A percentile compares a stretch with the other conserved stretches of the same genome.
Evolutionary conservation across 192 early-diverging fungal species (phyloP).

Genomic region (Linnemannia hyalina): DNA sequence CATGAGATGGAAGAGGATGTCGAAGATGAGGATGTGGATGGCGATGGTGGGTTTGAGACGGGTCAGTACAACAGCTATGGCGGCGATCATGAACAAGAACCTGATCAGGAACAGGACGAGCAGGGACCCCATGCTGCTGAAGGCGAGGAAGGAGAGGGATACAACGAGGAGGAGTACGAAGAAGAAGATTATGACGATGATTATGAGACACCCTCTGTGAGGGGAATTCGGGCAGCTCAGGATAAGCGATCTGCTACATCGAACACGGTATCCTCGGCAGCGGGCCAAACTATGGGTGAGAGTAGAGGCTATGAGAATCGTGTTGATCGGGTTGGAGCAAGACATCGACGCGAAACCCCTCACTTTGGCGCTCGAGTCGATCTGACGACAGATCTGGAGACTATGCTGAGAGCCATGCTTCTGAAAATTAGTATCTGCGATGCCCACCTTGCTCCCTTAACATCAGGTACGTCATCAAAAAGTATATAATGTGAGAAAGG

Average conservation of each 20-base stretch:
- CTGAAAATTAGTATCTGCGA: constrained; percentile 33
- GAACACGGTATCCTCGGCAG: neutral
- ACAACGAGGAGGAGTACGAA: neutral
- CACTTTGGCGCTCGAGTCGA: constrained; percentile 10
- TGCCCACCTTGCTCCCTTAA: constrained; percentile 14
- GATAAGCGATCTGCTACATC: neutral
- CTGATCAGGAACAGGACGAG: neutral
- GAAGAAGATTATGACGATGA: neutral
- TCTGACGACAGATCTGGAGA: constrained; percentile 35
- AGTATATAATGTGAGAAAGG: neutral
- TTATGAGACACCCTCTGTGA: neutral
- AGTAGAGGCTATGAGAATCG: neutral
- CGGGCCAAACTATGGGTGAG: neutral
- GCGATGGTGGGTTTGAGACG: neutral
- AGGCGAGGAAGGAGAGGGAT: neutral
- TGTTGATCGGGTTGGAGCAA: neutral
- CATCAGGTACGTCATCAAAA: neutral
- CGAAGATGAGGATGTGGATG: neutral
- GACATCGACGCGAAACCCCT: neutral
- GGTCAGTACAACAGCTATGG: neutral
- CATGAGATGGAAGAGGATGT: neutral
- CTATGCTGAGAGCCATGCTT: constrained; percentile 29
- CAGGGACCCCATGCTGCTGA: neutral
- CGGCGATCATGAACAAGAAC: neutral
- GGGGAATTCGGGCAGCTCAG: neutral